Base-by-base conservation (phyloP, 495 filamentous ascomycete genomes). In the Lasiosphaeria miniovina region DNA sequence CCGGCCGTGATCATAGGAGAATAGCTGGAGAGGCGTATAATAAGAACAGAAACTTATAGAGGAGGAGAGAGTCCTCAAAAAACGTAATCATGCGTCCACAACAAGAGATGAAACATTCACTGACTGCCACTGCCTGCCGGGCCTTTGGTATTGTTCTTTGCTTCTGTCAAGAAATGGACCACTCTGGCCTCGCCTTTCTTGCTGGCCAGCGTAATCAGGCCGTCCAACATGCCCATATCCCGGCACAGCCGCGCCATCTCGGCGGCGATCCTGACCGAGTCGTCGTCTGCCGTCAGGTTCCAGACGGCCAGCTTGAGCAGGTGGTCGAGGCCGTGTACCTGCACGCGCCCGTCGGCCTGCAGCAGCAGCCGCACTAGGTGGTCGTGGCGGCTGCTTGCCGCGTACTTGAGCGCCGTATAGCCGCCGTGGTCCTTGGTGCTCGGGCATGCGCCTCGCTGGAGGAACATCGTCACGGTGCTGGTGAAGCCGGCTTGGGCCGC, bases 331-430 rank as follows among this genome's bases (percentile, higher is more conserved):
- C 61, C 50, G 36, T 50, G 17, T 10, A 38, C 55, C 36, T 48
- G 17, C 3, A 65, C 58, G 4, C 50, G 34, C 6, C 12, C 10
- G n/a, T 65, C 65, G 4, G 53, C 57, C 55, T 57, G n/a, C 32
- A 68, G 54, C 17, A 68, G 54, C 10, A 65, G 12, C 31, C 58
- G 55, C 7, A 63, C 60, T 12, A 68, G 3, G 2, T 41, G 41
- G 3, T 53, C 43, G 24, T 52, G 56, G 5, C 41, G 49, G 17
- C 10, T 36, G 15, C 40, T 48, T 1, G 60, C 60, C 4, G 65
- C 65, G 38, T 68, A 65, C 58, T 54, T 61, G 6, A 68, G 46
- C 0, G 65, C 65, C n/a, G 65, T 65, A 41, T 65, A 36, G 9
- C 52, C 43, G 7, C 38, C 45, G n/a, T 56, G 40, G 51, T 68